These are phyloP conservation scores for Polytrichum formosum DNA, from an alignment of 225 moss, liverwort and hornwort genomes.

Conservation along the genomic window DNA sequence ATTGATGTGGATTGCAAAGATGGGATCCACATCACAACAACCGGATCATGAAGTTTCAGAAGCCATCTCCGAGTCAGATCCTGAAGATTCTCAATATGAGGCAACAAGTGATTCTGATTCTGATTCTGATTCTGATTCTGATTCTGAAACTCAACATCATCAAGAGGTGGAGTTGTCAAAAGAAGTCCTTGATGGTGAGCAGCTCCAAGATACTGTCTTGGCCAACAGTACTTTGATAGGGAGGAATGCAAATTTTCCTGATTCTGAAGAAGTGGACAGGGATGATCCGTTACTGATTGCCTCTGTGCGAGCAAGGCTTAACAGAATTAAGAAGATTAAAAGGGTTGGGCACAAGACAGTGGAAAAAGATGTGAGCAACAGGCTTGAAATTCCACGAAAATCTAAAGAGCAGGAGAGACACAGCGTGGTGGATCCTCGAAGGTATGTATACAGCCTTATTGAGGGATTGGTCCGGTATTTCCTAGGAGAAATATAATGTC, in stretches of 20 bases:
- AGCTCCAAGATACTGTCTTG: neutral
- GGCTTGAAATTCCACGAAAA: constrained; percentile 10
- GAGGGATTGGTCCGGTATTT: neutral
- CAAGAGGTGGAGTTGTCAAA: neutral
- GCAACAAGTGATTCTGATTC: neutral
- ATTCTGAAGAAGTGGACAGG: constrained; percentile 40
- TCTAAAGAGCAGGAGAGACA: constrained; percentile 9
- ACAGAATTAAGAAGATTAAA: constrained; percentile 37
- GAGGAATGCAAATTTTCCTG: constrained; percentile 7
- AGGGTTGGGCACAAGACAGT: constrained; percentile 41
- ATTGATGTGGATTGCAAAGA: neutral
- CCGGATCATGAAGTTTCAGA: neutral
- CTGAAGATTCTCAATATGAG: neutral
- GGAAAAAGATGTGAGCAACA: constrained; percentile 13
- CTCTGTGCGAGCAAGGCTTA: constrained; percentile 41
- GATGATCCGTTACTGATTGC: constrained; percentile 48
- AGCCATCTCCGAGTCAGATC: neutral
- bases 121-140: constrained; percentile 1
- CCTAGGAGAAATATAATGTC: neutral
- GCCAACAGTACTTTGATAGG: neutral
- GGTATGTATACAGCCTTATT: constrained; percentile 14
- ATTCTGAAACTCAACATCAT: neutral
- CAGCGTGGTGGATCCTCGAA: constrained; percentile 43
- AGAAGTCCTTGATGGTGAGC: neutral
- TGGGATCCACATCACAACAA: constrained; percentile 8